Base-by-base conservation (phyloP, 2,329 filamentous ascomycete species). In the Trichocomaceae sp. region DNA sequence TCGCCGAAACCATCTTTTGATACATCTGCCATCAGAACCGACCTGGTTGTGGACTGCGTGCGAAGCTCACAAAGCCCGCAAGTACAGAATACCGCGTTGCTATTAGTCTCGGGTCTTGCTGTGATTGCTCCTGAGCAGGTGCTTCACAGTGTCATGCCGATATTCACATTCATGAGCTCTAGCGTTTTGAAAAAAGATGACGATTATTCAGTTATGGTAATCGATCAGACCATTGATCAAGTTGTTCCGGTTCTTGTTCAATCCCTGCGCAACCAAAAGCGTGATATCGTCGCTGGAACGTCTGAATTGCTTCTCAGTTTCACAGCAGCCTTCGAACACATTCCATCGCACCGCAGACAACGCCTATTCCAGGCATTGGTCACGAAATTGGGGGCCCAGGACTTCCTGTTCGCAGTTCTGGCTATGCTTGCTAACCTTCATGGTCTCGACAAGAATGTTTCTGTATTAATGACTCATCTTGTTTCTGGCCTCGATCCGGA, bases 131-230 rank as follows among this genome's bases (percentile, higher is more conserved):
- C 95, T 0, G 91, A 96, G 68, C 77, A 95, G 47, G 89, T 99
- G 2, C 79, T 99, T 55, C 92, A 99, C 72, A 96, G 90, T 63
- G 89, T 99, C 52, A 99, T 99, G 93, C 93, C 93, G 12, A 92
- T 99, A 51, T 99, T 99, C 74, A 97, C 93, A 0, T 96, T 97
- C 68, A 96, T 97, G 86, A 90, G 92, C 42, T 87, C 86, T 44
- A 96, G 89, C 3, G 86, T 96, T 19, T 80, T 99, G 49, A 85
- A 88, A 48, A 92, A 96, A 73, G 90, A 89, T 63, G 95, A 99
- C 64, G 92, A 97, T 63, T 97, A 96, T 73, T 97, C 93, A 20
- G 90, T 91, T 12, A 89, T 96, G 68, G 92, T 99, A 31, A 92
- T 96, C 56, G 90, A 95, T 64, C 90, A 83, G 75, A 97, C 93